These are phyloP conservation scores for Camelina hispida DNA, from an alignment of 345 rosid genomes.

Conservation along the genomic window DNA sequence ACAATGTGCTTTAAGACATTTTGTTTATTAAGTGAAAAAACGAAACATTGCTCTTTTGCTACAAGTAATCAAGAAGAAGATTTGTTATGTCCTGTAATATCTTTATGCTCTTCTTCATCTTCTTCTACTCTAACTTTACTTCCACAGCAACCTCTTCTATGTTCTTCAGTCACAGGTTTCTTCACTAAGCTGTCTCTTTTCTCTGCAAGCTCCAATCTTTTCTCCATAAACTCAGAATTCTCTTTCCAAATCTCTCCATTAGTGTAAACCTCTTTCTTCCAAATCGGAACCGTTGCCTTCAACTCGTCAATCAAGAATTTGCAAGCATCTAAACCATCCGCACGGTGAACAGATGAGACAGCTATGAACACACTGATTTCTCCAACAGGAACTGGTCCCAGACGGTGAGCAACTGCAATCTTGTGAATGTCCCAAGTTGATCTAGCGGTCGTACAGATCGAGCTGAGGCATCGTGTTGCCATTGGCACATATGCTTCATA, in stretches of 20 bases:
- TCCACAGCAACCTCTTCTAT: slow-evolving; percentile 60
- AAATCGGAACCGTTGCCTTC: slow-evolving; percentile 87
- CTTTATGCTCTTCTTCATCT: slow-evolving; percentile 24
- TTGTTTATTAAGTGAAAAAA: slow-evolving; percentile 26
- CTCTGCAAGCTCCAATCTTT: slow-evolving; percentile 60
- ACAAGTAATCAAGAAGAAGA: slow-evolving; percentile 30
- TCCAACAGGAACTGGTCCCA: slow-evolving; percentile 87
- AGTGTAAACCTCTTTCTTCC: slow-evolving; percentile 94
- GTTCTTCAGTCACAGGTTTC: slow-evolving; percentile 43
- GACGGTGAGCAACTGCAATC: slow-evolving; percentile 74
- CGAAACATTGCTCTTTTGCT: slow-evolving; percentile 28
- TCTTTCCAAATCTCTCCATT: slow-evolving; percentile 97
- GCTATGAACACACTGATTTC: slow-evolving; percentile 86
- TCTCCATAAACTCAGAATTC: slow-evolving; percentile 76
- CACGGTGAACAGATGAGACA: slow-evolving; percentile 83
- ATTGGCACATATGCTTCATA: slow-evolving; percentile 91
- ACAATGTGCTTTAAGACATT: slow-evolving; percentile 32
- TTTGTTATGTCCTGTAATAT: slow-evolving; percentile 32
- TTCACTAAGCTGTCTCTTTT: slow-evolving; percentile 38
- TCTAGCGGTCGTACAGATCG: slow-evolving; percentile 66
- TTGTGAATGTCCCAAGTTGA: slow-evolving; percentile 75
- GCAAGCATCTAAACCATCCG: slow-evolving; percentile 84
- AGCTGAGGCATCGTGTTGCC: slow-evolving; percentile 68
- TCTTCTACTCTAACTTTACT: slow-evolving; percentile 57
- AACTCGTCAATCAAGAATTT: slow-evolving; percentile 80